phyloP scores from a whole-genome alignment of 257 asterid species.

The Nicotiana undulata region DNA sequence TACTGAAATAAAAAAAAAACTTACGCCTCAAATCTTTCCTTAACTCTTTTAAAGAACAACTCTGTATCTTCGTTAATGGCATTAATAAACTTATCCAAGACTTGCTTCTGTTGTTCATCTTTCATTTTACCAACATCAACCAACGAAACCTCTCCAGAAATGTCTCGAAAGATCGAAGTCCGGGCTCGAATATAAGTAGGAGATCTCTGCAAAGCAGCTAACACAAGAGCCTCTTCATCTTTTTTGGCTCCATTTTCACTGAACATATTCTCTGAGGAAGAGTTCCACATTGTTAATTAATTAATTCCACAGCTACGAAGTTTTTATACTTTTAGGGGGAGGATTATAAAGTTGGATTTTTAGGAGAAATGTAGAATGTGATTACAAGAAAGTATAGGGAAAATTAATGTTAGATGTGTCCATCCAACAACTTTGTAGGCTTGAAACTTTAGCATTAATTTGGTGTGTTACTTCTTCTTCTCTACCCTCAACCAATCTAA shows the following conservation, averaged over 20 bases:
- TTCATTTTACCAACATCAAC: constrained; percentile 46
- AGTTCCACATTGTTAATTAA: constrained; percentile 17
- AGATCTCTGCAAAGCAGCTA: constrained; percentile 68
- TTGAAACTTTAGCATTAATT: constrained; percentile 19
- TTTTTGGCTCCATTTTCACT: constrained; percentile 16
- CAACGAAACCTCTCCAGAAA: constrained; percentile 49
- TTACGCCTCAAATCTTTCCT: constrained; percentile 78
- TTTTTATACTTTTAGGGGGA: not conserved
- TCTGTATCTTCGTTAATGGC: constrained; percentile 50
- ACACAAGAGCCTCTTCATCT: constrained; percentile 53
- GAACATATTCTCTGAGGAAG: constrained; percentile 22
- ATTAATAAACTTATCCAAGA: constrained; percentile 47
- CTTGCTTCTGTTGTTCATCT: constrained; percentile 40
- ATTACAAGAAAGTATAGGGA: constrained; percentile 1
- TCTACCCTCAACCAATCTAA: constrained; percentile 4
- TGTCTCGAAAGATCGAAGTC: constrained; percentile 39
- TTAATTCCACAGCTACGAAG: not conserved
- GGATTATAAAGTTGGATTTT: not conserved
- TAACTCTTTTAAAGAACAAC: constrained; percentile 51
- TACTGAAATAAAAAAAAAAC: constrained; percentile 7
- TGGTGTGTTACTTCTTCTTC: constrained; percentile 1
- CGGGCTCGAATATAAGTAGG: constrained; percentile 61
- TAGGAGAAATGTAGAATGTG: constrained; percentile 22
- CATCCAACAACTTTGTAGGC: constrained; percentile 50
- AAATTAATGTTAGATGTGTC: constrained; percentile 28